Evolutionary conservation across 73 alveolate genomes (phyloP).

Genomic region (Durusdinium trenchii): DNA sequence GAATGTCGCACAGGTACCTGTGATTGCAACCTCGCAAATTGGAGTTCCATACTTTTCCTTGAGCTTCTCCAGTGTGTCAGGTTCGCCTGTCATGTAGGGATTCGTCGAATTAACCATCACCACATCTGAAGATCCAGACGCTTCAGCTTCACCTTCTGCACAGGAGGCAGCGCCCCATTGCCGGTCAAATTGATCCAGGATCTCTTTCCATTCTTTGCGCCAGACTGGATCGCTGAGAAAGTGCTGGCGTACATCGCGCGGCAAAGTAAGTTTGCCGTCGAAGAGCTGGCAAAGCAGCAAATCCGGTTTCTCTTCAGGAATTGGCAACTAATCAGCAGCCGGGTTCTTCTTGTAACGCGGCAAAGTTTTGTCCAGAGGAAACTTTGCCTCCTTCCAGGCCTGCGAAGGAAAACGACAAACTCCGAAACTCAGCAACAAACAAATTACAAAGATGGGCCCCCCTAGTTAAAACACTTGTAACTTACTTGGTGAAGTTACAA

Average conservation of each 20-base stretch:
- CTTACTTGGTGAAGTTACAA: too few species aligned
- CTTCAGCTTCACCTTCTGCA: neutral
- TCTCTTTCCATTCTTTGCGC: neutral
- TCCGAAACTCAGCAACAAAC: neutral
- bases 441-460: too few species aligned
- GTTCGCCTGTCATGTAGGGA: constrained; percentile 2
- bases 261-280: neutral
- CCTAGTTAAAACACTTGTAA: too few species aligned
- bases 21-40: neutral
- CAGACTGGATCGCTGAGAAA: neutral
- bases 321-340: neutral
- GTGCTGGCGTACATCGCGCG: constrained; percentile 10
- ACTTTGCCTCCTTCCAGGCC: neutral
- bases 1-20: neutral
- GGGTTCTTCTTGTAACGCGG: neutral
- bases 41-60: neutral
- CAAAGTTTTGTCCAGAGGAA: neutral
- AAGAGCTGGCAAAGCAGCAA: neutral
- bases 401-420: neutral
- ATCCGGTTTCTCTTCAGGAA: neutral
- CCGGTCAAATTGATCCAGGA: neutral
- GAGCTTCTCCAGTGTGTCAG: neutral
- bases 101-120: neutral
- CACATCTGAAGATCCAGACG: neutral
- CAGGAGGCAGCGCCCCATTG: constrained; percentile 54